Evolutionary conservation across 257 asterid species (phyloP).

Genomic region (Phtheirospermum japonicum): DNA sequence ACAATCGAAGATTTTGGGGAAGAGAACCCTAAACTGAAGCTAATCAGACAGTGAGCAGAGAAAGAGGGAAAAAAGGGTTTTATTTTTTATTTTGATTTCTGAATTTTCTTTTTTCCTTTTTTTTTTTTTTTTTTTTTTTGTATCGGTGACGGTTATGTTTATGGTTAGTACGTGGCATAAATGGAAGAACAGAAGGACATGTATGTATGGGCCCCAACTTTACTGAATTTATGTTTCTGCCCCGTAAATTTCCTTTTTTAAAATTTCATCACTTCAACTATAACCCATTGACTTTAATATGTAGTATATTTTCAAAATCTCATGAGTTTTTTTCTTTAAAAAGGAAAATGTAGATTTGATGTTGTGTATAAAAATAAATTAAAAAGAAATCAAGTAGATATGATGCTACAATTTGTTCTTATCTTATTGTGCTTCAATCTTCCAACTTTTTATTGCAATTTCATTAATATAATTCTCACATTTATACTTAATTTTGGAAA

Average conservation of each 20-base stretch:
- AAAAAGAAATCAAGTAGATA: not conserved
- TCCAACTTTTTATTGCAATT: no score
- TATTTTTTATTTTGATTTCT: not conserved
- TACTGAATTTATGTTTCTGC: not conserved
- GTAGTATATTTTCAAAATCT: no score
- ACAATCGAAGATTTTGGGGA: conserved; percentile 8
- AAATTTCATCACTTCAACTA: no score
- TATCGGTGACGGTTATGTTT: no score
- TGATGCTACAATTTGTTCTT: no score
- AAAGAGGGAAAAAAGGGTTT: conserved; percentile 21
- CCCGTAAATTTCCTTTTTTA: not conserved
- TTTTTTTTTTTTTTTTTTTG: no score
- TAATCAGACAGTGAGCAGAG: conserved; percentile 27
- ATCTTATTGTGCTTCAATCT: no score
- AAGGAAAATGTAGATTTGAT: conserved; percentile 1
- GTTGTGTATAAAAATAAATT: no score
- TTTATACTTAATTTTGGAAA: no score
- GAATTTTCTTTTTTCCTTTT: not conserved
- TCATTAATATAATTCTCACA: no score
- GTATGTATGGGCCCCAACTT: not conserved
- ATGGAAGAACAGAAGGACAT: not conserved
- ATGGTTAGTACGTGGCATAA: not conserved
- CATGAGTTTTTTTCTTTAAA: no score
- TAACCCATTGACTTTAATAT: no score
- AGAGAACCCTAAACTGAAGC: conserved; percentile 35